Percentiles rank a stretch among this genome's conserved stretches.
Conservation (phyloP, 768 basidiomycete species). For the Scleroderma bovista region DNA sequence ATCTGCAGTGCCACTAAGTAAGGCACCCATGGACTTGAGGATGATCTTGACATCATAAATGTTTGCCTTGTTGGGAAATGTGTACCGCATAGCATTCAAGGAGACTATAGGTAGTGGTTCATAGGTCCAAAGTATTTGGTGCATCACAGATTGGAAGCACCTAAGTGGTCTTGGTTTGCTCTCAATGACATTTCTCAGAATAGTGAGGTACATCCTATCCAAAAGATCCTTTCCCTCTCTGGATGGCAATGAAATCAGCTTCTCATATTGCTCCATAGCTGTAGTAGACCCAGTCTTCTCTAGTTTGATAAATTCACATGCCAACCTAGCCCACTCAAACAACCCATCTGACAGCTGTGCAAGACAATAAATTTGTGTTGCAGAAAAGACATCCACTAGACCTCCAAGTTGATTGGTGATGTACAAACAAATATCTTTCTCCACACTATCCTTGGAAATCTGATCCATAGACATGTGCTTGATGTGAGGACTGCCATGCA, state of each 20-base stretch:
- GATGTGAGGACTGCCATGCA: neutral
- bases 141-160: conserved; percentile 2
- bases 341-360: neutral
- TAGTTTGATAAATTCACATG: neutral
- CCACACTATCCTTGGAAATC: neutral
- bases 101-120: neutral
- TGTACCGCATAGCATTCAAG: neutral
- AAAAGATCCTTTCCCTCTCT: neutral
- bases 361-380: neutral
- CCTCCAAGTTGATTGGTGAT: neutral
- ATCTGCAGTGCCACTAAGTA: neutral
- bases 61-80: neutral
- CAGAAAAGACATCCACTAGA: neutral
- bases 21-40: neutral
- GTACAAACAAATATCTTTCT: neutral
- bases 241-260: neutral
- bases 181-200: neutral
- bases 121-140: neutral
- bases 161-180: neutral
- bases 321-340: neutral
- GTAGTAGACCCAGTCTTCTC: neutral
- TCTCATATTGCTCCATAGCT: neutral
- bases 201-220: neutral
- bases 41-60: neutral
- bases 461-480: neutral